phyloP scores from a whole-genome alignment of 192 early-diverging fungal genomes.

The Chytriomyces sp. region DNA sequence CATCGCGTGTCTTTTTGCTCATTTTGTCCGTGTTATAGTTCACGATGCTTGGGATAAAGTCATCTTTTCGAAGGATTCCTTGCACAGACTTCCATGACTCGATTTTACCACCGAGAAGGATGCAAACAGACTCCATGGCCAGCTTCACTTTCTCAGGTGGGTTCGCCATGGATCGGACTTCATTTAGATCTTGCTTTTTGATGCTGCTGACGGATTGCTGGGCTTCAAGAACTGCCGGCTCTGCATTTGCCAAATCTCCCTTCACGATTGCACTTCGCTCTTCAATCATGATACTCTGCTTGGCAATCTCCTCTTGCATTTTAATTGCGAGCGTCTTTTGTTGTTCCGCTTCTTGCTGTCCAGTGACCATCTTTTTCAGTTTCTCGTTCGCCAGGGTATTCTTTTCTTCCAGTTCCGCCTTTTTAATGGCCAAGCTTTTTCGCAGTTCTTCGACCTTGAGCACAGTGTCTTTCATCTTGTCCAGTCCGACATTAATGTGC shows the following conservation, averaged over 20 bases:
- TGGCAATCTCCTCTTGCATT: slow-evolving; percentile 76
- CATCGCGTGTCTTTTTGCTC: slow-evolving; percentile 76
- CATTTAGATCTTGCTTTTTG: slow-evolving; percentile 95
- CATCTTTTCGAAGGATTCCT: slow-evolving; percentile 87
- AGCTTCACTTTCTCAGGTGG: slow-evolving; percentile 95
- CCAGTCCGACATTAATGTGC: slow-evolving; percentile 96
- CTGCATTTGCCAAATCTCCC: slow-evolving; percentile 90
- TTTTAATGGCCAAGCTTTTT: slow-evolving; percentile 81
- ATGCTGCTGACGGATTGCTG: slow-evolving; percentile 92
- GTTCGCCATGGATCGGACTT: slow-evolving; percentile 95
- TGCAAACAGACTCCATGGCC: slow-evolving; percentile 97
- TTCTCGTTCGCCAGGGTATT: slow-evolving; percentile 92
- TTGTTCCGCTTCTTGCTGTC: slow-evolving; percentile 92
- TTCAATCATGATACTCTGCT: slow-evolving; percentile 79
- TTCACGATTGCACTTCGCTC: slow-evolving; percentile 80
- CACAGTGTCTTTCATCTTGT: slow-evolving; percentile 94
- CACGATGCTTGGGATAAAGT: slow-evolving; percentile 97
- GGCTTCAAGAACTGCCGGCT: slow-evolving; percentile 96
- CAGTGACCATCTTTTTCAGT: slow-evolving; percentile 91
- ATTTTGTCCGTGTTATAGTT: slow-evolving; percentile 94
- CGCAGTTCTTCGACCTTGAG: slow-evolving; percentile 94
- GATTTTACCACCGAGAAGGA: slow-evolving; percentile 82
- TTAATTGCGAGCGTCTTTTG: slow-evolving; percentile 81
- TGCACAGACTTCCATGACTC: slow-evolving; percentile 94
- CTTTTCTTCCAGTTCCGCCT: slow-evolving; percentile 84